A percentile compares a stretch with the other conserved stretches of the same genome.
phyloP scores from a whole-genome alignment of 2,329 filamentous ascomycete genomes.

The Cryphonectria radicalis region DNA sequence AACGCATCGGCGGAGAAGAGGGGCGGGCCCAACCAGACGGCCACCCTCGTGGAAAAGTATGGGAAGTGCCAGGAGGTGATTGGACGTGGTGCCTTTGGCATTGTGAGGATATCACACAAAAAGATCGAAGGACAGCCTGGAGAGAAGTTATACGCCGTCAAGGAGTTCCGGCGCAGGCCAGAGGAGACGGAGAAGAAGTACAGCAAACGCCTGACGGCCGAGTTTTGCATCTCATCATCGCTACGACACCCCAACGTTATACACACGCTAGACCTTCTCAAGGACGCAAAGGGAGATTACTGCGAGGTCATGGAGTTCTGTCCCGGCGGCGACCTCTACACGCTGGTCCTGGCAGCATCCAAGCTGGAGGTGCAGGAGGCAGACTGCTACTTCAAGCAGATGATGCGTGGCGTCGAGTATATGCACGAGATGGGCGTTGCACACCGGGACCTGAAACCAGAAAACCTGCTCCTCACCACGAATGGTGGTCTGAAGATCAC shows the following conservation, averaged over 20 bases:
- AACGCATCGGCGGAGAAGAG: constrained; percentile 70
- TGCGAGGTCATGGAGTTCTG: constrained; percentile 99
- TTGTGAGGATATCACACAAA: constrained; percentile 97
- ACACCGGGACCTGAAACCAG: constrained; percentile 94
- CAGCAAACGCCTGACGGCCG: constrained; percentile 93
- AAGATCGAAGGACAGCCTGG: constrained; percentile 77
- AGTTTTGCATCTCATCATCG: constrained; percentile 98
- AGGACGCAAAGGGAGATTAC: constrained; percentile 96
- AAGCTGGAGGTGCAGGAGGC: constrained; percentile 92
- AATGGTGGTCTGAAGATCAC: constrained; percentile 95
- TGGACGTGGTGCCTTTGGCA: constrained; percentile 93
- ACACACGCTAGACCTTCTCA: constrained; percentile 91
- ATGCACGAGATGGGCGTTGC: constrained; percentile 99
- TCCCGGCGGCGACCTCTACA: constrained; percentile 94
- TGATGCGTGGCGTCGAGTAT: constrained; percentile 98
- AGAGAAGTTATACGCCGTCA: constrained; percentile 95
- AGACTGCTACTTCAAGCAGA: constrained; percentile 98
- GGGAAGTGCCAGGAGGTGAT: constrained; percentile 98
- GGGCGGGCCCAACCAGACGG: constrained; percentile 72
- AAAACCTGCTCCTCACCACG: constrained; percentile 92
- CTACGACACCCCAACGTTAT: constrained; percentile 97
- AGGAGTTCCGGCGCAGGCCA: constrained; percentile 93
- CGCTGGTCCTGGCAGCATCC: constrained; percentile 84
- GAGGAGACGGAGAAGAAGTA: constrained; percentile 97
- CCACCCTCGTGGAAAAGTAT: constrained; percentile 91